Evolutionary conservation across 2,329 filamentous ascomycete species (phyloP).

Genomic region (Xylariaceae sp.): DNA sequence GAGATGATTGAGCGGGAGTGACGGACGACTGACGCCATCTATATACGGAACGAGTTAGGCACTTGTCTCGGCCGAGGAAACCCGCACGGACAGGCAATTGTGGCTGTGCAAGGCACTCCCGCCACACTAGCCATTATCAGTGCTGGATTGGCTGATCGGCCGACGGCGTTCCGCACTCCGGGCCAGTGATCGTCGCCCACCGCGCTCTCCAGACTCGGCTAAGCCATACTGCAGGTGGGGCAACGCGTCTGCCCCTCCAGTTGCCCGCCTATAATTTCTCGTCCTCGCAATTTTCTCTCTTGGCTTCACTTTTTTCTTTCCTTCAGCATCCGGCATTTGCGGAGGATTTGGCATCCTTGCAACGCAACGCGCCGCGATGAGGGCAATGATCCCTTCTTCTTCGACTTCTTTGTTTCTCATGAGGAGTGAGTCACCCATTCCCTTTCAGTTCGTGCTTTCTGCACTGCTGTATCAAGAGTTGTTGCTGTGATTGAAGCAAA

Average conservation of each 20-base stretch:
- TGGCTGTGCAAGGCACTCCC: conserved; percentile 15
- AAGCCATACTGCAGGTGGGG: conserved; percentile 5
- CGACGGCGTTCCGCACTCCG: too few relatives aligned
- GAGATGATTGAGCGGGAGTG: not conserved
- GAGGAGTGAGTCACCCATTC: conserved; percentile 1
- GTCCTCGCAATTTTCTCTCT: conserved; percentile 1
- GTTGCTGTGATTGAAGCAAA: conserved; percentile 41
- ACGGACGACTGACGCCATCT: too few relatives aligned
- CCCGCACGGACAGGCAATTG: not conserved
- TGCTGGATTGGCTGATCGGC: too few relatives aligned
- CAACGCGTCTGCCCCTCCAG: conserved; percentile 2
- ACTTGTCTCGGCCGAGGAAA: not conserved
- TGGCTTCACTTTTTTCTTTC: conserved; percentile 10
- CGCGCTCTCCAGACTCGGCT: not conserved
- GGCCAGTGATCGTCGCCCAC: conserved; percentile 13
- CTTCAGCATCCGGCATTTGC: not conserved
- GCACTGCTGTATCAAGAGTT: conserved; percentile 21
- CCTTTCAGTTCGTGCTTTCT: not conserved
- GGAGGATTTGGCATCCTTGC: not conserved
- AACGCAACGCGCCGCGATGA: not conserved
- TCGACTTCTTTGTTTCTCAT: not conserved
- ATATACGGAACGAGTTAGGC: not conserved
- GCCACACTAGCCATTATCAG: not conserved
- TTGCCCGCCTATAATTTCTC: conserved; percentile 11
- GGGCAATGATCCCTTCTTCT: not conserved